Percentiles rank a stretch among this genome's conserved stretches.
These are phyloP conservation scores for Phytophthora pisi DNA, from an alignment of 352 stramenopile species.

Conservation along the genomic window DNA sequence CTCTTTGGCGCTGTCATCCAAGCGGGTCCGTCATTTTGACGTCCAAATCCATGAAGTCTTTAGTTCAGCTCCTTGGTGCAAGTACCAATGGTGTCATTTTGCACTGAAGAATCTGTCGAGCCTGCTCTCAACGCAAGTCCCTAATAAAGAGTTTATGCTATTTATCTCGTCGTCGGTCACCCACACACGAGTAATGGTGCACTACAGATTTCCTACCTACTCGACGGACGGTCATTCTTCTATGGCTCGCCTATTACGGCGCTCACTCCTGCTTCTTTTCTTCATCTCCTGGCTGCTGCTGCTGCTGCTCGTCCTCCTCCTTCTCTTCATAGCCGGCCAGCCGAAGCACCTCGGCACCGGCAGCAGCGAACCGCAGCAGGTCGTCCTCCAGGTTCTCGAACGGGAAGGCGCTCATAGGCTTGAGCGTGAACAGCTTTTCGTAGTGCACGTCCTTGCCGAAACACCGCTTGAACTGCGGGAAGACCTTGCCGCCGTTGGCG, in stretches of 20 bases:
- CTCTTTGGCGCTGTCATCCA: too few relatives aligned
- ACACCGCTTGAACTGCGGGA: constrained; percentile 69
- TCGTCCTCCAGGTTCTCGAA: constrained; percentile 68
- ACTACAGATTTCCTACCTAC: constrained; percentile 23
- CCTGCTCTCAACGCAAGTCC: neutral
- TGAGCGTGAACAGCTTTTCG: constrained; percentile 70
- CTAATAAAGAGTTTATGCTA: constrained; percentile 33
- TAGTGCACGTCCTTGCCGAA: constrained; percentile 77
- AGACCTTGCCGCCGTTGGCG: constrained; percentile 69
- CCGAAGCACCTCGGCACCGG: constrained; percentile 39
- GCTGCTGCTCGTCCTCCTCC: constrained; percentile 20
- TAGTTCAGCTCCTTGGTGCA: too few relatives aligned
- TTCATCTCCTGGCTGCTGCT: neutral
- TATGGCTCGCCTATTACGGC: constrained; percentile 17
- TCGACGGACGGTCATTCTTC: constrained; percentile 18
- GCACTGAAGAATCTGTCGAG: too few relatives aligned
- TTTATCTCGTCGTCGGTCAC: constrained; percentile 20
- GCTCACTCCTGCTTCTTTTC: constrained; percentile 14
- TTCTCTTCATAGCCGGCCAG: constrained; percentile 31
- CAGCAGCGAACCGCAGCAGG: constrained; percentile 54
- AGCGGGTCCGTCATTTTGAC: too few relatives aligned
- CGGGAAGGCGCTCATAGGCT: constrained; percentile 63
- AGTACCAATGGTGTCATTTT: too few relatives aligned
- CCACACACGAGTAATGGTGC: constrained; percentile 20
- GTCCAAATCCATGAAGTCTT: too few relatives aligned